A percentile compares a stretch with the other conserved stretches of the same genome.
Evolutionary conservation across 2,329 filamentous ascomycete genomes (phyloP).

Genomic region (Ceratocystis papillata): DNA sequence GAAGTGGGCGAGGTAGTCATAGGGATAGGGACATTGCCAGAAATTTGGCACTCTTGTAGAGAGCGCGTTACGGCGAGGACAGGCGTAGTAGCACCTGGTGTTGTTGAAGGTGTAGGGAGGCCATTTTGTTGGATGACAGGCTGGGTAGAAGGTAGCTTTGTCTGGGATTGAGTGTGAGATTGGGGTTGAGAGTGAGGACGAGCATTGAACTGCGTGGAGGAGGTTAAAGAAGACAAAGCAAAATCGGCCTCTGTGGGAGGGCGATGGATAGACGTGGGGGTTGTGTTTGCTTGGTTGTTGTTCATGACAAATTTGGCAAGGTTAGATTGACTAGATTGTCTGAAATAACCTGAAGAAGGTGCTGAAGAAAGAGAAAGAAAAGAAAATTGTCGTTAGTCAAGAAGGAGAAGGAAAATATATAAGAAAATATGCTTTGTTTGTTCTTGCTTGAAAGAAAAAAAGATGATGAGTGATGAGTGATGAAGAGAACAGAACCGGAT

Average conservation of each 20-base stretch:
- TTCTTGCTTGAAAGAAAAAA: neutral
- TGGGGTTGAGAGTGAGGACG: constrained; percentile 22
- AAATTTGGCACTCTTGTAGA: constrained; percentile 28
- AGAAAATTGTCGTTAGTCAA: neutral
- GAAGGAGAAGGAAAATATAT: neutral
- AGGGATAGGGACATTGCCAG: constrained; percentile 30
- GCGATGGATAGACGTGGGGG: constrained; percentile 28
- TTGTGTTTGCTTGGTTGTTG: constrained; percentile 30
- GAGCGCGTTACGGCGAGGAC: constrained; percentile 27
- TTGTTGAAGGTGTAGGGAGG: constrained; percentile 27
- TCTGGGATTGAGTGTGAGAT: constrained; percentile 30
- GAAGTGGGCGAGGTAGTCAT: constrained; percentile 31
- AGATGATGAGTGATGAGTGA: neutral
- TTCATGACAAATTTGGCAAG: constrained; percentile 40
- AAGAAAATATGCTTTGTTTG: neutral
- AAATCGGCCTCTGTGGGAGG: constrained; percentile 26
- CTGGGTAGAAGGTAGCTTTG: constrained; percentile 31
- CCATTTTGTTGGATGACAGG: constrained; percentile 32
- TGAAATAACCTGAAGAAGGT: constrained; percentile 23
- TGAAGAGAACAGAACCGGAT: neutral
- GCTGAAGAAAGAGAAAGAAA: neutral
- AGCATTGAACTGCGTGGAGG: neutral
- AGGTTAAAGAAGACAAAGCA: constrained; percentile 4
- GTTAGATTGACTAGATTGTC: constrained; percentile 35
- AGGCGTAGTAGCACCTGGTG: constrained; percentile 27